Conservation (phyloP, 345 rosid species). For the Lepidium africanum region DNA sequence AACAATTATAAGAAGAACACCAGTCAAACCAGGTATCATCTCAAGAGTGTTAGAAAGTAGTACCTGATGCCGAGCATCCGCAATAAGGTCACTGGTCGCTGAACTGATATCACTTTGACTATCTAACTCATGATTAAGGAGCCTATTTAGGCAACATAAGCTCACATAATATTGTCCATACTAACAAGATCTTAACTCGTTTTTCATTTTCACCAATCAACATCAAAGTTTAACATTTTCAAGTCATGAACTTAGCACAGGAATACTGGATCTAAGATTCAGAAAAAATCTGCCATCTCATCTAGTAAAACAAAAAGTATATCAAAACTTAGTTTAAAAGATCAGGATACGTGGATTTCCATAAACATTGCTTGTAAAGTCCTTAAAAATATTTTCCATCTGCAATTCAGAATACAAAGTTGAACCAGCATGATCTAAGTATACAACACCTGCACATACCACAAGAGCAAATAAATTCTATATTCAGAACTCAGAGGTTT, state of each 20-base stretch:
- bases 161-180: not conserved
- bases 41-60: conserved; percentile 4
- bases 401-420: conserved; percentile 91
- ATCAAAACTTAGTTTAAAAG: not conserved
- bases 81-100: conserved; percentile 50
- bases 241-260: not conserved
- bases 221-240: not conserved
- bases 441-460: conserved; percentile 54
- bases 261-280: not conserved
- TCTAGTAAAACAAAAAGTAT: not conserved
- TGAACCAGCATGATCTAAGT: conserved; percentile 95
- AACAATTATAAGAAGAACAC: not conserved
- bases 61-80: conserved; percentile 84
- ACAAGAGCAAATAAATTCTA: not conserved
- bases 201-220: not conserved
- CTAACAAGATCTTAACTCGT: not conserved
- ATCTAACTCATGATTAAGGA: conserved; percentile 44
- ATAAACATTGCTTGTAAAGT: conserved; percentile 51
- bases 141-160: not conserved
- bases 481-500: not conserved
- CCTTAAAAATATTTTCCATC: conserved; percentile 74
- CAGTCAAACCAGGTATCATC: not conserved
- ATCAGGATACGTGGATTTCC: conserved; percentile 96
- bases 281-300: not conserved
- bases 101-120: conserved; percentile 80